phyloP scores from a whole-genome alignment of 176 grass and related monocot species.

The Paspalum vaginatum region DNA sequence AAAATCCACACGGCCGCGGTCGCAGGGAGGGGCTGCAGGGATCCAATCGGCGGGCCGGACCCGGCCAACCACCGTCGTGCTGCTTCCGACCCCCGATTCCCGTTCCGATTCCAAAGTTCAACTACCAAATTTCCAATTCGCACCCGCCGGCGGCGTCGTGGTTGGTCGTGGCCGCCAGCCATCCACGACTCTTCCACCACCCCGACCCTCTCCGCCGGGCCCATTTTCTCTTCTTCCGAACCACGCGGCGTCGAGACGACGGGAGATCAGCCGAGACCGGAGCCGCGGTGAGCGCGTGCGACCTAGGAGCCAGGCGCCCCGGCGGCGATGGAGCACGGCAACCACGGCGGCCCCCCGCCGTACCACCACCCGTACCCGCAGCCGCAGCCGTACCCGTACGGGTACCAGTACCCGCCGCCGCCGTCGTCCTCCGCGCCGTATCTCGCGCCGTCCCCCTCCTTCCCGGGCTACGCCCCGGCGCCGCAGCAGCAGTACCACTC shows the following conservation, averaged over 20 bases:
- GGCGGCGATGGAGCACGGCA: conserved; percentile 45
- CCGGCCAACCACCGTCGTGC: neutral
- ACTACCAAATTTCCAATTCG: neutral
- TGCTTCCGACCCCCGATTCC: neutral
- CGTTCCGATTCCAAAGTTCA: neutral
- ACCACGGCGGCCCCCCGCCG: conserved; percentile 30
- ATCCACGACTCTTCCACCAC: conserved; percentile 31
- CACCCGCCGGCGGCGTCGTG: neutral
- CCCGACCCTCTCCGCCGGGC: neutral
- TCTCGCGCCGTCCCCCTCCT: conserved; percentile 50
- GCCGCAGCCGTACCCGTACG: conserved; percentile 17
- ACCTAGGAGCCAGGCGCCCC: neutral
- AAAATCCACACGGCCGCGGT: conserved; percentile 9
- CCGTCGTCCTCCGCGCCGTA: conserved; percentile 29
- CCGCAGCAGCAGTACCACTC: conserved; percentile 57
- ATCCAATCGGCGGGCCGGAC: neutral
- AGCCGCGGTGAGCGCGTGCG: conserved; percentile 23
- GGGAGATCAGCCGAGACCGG: neutral
- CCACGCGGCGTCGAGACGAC: neutral
- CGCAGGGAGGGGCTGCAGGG: neutral
- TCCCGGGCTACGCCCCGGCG: conserved; percentile 37
- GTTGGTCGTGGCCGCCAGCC: conserved; percentile 32
- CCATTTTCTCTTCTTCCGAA: too few relatives aligned
- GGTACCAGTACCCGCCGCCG: conserved; percentile 36
- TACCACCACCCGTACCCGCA: conserved; percentile 41